Evolutionary conservation across 352 stramenopile species (phyloP).

Genomic region (Phytophthora constricta): DNA sequence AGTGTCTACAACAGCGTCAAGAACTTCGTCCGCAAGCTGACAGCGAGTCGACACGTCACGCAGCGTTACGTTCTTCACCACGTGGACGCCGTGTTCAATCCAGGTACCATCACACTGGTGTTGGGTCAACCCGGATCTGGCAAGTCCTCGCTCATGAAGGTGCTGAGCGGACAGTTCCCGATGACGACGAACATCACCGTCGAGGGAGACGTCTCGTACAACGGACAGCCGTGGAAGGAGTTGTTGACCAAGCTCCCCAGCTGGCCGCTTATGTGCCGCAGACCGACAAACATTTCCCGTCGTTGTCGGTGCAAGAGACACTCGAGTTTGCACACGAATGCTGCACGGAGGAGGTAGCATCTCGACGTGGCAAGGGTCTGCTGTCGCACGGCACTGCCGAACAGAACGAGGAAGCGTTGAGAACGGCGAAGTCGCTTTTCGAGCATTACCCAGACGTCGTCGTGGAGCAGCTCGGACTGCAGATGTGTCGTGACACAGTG

Average conservation of each 20-base stretch:
- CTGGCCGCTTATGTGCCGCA: conserved; percentile 33
- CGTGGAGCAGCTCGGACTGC: conserved; percentile 33
- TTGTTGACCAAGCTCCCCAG: conserved; percentile 23
- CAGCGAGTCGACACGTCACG: conserved; percentile 7
- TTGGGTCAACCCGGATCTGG: conserved; percentile 46
- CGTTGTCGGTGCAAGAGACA: conserved; percentile 40
- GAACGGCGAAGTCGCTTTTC: conserved; percentile 10
- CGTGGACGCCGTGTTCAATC: conserved; percentile 45
- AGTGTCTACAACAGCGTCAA: conserved; percentile 43
- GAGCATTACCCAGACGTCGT: conserved; percentile 34
- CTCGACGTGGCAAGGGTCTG: conserved; percentile 54
- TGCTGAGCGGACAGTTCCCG: conserved; percentile 40
- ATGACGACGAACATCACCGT: conserved; percentile 31
- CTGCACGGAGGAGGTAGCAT: conserved; percentile 51
- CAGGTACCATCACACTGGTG: conserved; percentile 45
- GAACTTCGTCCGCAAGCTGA: conserved; percentile 18
- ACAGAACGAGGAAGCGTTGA: conserved; percentile 28
- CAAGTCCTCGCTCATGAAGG: conserved; percentile 50
- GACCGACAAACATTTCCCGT: conserved; percentile 33
- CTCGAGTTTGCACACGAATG: conserved; percentile 36
- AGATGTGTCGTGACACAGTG: conserved; percentile 45
- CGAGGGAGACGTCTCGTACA: conserved; percentile 44
- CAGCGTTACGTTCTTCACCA: conserved; percentile 38
- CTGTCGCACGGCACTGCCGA: conserved; percentile 33
- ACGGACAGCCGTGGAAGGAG: conserved; percentile 22